Evolutionary conservation across 768 basidiomycete genomes (phyloP), one percentile per base, ranked within the genome.

Genomic region (Trametes sanguinea): DNA sequence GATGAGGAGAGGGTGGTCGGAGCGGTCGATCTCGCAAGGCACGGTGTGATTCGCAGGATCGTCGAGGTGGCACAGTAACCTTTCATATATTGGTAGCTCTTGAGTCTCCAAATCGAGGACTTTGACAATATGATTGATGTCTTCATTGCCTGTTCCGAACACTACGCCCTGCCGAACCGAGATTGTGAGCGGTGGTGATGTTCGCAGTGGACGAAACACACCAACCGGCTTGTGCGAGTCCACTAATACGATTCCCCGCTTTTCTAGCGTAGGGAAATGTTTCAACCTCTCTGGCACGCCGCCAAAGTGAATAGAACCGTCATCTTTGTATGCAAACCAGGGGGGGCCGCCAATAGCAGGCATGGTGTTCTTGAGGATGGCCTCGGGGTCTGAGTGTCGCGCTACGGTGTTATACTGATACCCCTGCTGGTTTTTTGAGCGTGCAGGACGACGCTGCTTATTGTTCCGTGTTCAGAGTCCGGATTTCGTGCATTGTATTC

Each of bases 51-150:
- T 51, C 1, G 4, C 6, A 6, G 48, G 40, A 8, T 16, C 1
- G 14, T 32, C 9, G 39, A 11, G 14, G 2, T 29, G 29, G 7
- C 11, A 5, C 8, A 45, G 33, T 14, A 58, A 42, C 22, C 57
- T 45, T 14, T 58, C 40, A 16, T 58, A 58, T 14, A 58, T 58
- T 0, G 39, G 32, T 8, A 40, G 48, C 16, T 58, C 57, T n/a
- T 58, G 39, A 17, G 39, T 42, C 8, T 50, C 16, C 16, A 35
- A 17, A 45, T 51, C 40, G 22, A 58, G 48, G 6, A 58, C 29
- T 30, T 58, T 58, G 11, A 58, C 39, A 16, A 43, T 22, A 29
- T 43, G 51, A 3, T 27, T 2, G 6, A 45, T 33, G 14, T 33
- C 10, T 2, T 32, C 40, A 1, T 27, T 5, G 5, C 3, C 14